Conservation (phyloP, 1,284 basidiomycete genomes). For the Ceratobasidium sp. region DNA sequence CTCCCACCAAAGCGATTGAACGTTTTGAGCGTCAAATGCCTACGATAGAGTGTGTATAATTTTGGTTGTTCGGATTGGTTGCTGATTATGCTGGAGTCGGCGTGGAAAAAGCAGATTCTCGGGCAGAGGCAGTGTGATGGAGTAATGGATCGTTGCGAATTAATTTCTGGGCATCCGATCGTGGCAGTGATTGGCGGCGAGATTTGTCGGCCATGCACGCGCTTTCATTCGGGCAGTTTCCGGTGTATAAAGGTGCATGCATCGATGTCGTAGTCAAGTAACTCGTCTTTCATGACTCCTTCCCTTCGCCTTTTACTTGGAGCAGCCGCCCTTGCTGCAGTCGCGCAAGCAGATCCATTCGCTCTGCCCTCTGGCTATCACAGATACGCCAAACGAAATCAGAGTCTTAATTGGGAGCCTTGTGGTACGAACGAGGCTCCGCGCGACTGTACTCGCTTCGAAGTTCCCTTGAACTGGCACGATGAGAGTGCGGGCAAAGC, state of each 20-base stretch:
- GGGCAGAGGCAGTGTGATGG: constrained; percentile 2
- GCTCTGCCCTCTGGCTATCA: background rate
- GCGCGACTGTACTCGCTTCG: constrained; percentile 25
- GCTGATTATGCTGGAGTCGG: background rate
- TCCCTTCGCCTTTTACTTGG: background rate
- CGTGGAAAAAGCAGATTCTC: background rate
- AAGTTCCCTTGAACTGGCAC: constrained; percentile 44
- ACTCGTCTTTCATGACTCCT: background rate
- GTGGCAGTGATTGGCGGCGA: background rate
- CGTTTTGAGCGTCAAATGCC: no score
- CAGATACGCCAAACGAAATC: background rate
- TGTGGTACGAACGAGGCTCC: background rate
- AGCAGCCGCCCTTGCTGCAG: background rate
- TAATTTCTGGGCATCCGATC: background rate
- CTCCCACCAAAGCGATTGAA: no score
- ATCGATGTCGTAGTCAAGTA: background rate
- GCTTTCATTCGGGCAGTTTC: background rate
- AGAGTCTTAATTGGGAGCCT: constrained; percentile 1
- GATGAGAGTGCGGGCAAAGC: constrained; percentile 37
- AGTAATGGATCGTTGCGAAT: background rate
- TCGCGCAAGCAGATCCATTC: background rate
- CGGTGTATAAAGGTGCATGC: background rate
- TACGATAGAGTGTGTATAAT: background rate
- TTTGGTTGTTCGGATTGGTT: background rate
- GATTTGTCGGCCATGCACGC: background rate